Conservation (phyloP, 192 early-diverging fungal species). For the Coemansia furcata region DNA sequence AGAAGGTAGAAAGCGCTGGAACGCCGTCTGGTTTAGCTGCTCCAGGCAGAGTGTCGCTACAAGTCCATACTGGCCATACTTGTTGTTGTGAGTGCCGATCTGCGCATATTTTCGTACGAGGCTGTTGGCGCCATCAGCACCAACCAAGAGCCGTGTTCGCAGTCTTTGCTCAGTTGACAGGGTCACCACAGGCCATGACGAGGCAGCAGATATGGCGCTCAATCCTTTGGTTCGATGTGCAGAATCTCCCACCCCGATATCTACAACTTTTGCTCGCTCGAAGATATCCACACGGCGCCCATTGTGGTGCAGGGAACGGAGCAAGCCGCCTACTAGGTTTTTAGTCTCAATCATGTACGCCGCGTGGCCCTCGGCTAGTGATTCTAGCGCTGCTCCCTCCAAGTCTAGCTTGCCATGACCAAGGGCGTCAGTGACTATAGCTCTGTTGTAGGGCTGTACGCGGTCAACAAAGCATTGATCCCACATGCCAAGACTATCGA, state of each 20-base stretch:
- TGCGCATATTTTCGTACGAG: constrained; percentile 77
- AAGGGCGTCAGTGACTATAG: constrained; percentile 43
- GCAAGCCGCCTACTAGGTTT: constrained; percentile 71
- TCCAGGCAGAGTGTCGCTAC: constrained; percentile 76
- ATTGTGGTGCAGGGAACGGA: constrained; percentile 47
- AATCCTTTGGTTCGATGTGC: neutral
- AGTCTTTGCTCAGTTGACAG: constrained; percentile 66
- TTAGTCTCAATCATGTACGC: constrained; percentile 90
- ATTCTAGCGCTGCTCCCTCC: neutral
- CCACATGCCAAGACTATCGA: constrained; percentile 64
- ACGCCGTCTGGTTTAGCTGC: constrained; percentile 68
- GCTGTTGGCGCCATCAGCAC: constrained; percentile 88
- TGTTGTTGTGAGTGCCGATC: constrained; percentile 82
- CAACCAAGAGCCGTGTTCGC: constrained; percentile 73
- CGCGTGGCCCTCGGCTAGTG: constrained; percentile 37
- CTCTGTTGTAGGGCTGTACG: constrained; percentile 57
- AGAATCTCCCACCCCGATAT: constrained; percentile 54
- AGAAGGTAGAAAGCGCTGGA: constrained; percentile 92
- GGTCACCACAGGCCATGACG: constrained; percentile 69
- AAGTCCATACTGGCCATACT: constrained; percentile 82
- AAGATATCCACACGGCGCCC: constrained; percentile 58
- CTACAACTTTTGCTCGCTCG: constrained; percentile 65
- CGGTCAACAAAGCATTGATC: constrained; percentile 60
- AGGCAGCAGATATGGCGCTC: neutral
- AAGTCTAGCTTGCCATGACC: constrained; percentile 23